Conservation (phyloP, 2,329 filamentous ascomycete species). For the Epichloe uncinata region DNA sequence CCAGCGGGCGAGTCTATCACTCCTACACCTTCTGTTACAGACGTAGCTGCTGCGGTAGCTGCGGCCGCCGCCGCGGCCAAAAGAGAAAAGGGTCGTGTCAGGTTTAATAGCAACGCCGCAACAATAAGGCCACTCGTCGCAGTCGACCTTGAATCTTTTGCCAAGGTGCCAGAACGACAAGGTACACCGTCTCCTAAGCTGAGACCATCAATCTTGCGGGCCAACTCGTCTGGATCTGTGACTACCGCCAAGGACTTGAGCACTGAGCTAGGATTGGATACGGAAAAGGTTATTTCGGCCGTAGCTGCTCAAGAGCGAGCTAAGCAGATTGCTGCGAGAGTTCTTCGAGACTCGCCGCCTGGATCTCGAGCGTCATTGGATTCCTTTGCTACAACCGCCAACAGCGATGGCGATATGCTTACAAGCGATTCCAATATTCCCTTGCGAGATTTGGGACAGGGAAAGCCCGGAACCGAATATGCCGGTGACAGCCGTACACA, state of each 20-base stretch:
- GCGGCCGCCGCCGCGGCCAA: too few relatives aligned
- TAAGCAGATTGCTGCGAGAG: slow-evolving; percentile 26
- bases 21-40: not conserved
- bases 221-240: slow-evolving; percentile 26
- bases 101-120: slow-evolving; percentile 33
- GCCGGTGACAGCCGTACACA: not conserved
- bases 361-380: slow-evolving; percentile 24
- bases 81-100: slow-evolving; percentile 33
- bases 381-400: slow-evolving; percentile 19
- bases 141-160: slow-evolving; percentile 4
- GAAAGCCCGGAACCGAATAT: not conserved
- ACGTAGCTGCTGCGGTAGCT: not conserved
- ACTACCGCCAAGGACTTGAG: slow-evolving; percentile 14
- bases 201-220: slow-evolving; percentile 29
- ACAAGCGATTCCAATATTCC: slow-evolving; percentile 16
- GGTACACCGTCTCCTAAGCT: slow-evolving; percentile 15
- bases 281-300: slow-evolving; percentile 19
- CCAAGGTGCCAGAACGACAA: not conserved
- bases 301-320: slow-evolving; percentile 31
- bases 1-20: not conserved
- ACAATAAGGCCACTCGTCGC: slow-evolving; percentile 15
- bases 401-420: slow-evolving; percentile 15
- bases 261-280: slow-evolving; percentile 14
- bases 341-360: slow-evolving; percentile 24
- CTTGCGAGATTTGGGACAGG: slow-evolving; percentile 17